These are phyloP conservation scores for Botrytis sinoallii DNA, from an alignment of 2,329 filamentous ascomycete genomes.

Conservation along the genomic window DNA sequence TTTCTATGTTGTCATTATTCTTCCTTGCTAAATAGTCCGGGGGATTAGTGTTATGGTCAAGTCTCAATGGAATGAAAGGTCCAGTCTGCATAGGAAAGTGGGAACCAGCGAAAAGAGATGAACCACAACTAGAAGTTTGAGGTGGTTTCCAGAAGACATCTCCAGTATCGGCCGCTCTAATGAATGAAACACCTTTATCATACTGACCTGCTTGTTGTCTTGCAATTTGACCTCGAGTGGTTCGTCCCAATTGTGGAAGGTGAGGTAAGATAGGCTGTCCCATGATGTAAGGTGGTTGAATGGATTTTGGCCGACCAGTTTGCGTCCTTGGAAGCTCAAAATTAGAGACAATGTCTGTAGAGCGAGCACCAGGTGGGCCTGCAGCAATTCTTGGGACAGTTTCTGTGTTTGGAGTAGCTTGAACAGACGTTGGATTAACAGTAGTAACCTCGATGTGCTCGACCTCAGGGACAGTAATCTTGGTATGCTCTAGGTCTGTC, in stretches of 20 bases:
- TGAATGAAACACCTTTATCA: slow-evolving; percentile 24
- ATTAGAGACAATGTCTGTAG: neutral
- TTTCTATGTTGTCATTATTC: neutral
- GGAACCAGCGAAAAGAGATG: slow-evolving; percentile 22
- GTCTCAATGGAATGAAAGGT: neutral
- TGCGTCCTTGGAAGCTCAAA: neutral
- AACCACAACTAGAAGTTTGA: slow-evolving; percentile 20
- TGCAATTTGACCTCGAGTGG: slow-evolving; percentile 33
- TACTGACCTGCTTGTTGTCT: slow-evolving; percentile 38
- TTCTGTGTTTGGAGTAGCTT: slow-evolving; percentile 4
- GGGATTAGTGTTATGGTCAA: slow-evolving; percentile 20
- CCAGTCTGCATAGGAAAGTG: slow-evolving; percentile 13
- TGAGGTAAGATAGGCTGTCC: neutral
- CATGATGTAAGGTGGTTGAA: slow-evolving; percentile 1
- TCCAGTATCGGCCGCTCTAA: slow-evolving; percentile 7
- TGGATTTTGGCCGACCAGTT: neutral
- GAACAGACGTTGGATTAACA: slow-evolving; percentile 5
- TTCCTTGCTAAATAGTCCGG: slow-evolving; percentile 28
- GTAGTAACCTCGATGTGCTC: slow-evolving; percentile 17
- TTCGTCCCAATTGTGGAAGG: slow-evolving; percentile 23
- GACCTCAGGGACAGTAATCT: slow-evolving; percentile 11
- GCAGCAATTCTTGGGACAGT: neutral
- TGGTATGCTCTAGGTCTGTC: slow-evolving; percentile 17
- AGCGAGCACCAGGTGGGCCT: neutral
- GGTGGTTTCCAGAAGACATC: slow-evolving; percentile 17